Percentiles rank a stretch among this genome's conserved stretches.
Evolutionary conservation across 345 rosid species (phyloP).

Genomic region (Populus tremula): DNA sequence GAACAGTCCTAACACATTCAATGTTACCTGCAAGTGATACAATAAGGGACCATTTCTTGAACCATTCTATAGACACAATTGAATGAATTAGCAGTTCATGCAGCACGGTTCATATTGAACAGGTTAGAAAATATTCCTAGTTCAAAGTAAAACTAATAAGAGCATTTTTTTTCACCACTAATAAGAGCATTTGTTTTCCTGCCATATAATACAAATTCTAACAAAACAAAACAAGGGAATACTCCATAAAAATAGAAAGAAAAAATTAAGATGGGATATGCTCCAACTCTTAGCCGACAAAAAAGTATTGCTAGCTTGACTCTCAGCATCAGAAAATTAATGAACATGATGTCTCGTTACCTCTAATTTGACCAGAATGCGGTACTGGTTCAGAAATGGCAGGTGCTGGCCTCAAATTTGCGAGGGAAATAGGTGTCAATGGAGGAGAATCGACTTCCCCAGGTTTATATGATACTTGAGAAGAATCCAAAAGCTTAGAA

Average conservation of each 20-base stretch:
- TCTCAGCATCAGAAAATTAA: neutral
- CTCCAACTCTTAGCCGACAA: neutral
- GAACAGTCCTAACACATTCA: neutral
- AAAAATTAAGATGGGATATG: neutral
- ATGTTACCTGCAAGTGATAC: neutral
- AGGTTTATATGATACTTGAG: slow-evolving; percentile 34
- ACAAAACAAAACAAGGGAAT: neutral
- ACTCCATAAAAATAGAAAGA: neutral
- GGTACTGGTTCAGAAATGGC: slow-evolving; percentile 36
- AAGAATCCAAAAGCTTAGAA: slow-evolving; percentile 42
- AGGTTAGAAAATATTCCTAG: neutral
- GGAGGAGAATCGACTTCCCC: slow-evolving; percentile 69
- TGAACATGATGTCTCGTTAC: slow-evolving; percentile 34
- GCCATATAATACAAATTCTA: neutral
- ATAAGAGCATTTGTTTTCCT: neutral
- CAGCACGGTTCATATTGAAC: neutral
- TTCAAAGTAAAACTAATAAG: neutral
- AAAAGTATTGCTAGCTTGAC: neutral
- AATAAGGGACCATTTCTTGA: neutral
- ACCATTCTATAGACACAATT: neutral
- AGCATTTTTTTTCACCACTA: neutral
- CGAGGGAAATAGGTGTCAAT: slow-evolving; percentile 65
- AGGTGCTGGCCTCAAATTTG: slow-evolving; percentile 35
- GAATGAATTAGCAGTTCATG: neutral
- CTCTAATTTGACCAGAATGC: slow-evolving; percentile 66